These are phyloP conservation scores for Pyrus communis DNA, from an alignment of 306 rosid genomes.

Conservation along the genomic window DNA sequence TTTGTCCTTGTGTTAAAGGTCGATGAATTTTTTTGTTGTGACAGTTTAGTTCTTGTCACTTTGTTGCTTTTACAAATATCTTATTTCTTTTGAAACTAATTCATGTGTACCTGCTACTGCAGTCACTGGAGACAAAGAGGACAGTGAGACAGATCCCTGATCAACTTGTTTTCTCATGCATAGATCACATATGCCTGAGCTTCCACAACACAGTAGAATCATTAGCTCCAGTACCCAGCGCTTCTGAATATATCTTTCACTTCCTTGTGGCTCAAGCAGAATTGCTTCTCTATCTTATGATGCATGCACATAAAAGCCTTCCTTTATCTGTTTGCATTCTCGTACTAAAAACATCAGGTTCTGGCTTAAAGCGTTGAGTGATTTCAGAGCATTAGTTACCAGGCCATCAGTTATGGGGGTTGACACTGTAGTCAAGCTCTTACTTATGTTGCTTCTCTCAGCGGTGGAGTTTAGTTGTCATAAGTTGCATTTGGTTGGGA, in stretches of 20 bases:
- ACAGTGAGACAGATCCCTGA: constrained; percentile 29
- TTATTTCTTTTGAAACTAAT: neutral
- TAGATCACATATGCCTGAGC: constrained; percentile 55
- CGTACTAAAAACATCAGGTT: constrained; percentile 56
- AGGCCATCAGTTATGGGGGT: constrained; percentile 39
- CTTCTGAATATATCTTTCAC: constrained; percentile 49
- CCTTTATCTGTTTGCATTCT: constrained; percentile 39
- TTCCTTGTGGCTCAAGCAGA: constrained; percentile 68
- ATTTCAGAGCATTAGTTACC: constrained; percentile 38
- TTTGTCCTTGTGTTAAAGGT: neutral
- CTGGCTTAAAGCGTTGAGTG: constrained; percentile 58
- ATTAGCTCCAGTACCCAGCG: constrained; percentile 43
- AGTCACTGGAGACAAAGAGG: constrained; percentile 38
- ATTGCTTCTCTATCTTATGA: constrained; percentile 49
- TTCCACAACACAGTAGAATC: constrained; percentile 53
- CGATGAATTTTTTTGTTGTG: neutral
- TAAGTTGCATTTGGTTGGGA: constrained; percentile 29
- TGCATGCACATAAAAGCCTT: constrained; percentile 42
- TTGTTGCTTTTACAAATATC: neutral
- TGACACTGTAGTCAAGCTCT: constrained; percentile 39
- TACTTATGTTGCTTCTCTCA: constrained; percentile 63
- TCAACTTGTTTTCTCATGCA: constrained; percentile 41
- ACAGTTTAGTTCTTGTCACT: neutral
- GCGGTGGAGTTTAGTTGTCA: constrained; percentile 50
- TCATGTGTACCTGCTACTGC: constrained; percentile 26